phyloP scores from a whole-genome alignment of 1,139 yeast species.

The Spencermartinsiella ligniputridi region DNA sequence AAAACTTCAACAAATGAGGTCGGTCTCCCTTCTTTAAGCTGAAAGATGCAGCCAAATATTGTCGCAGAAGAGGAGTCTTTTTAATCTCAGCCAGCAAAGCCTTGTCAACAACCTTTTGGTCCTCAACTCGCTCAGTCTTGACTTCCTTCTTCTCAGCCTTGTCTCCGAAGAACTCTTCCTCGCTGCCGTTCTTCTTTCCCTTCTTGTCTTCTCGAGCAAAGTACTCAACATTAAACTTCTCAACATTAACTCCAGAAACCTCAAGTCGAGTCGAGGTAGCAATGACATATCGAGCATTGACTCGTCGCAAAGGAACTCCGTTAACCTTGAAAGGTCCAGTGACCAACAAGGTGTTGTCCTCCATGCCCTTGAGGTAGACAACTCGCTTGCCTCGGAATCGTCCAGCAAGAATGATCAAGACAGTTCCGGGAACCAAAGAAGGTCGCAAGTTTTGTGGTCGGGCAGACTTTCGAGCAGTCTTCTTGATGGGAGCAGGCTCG shows the following conservation, averaged over 20 bases:
- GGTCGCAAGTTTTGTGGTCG: conserved; percentile 97
- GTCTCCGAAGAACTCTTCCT: conserved; percentile 93
- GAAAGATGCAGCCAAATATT: conserved; percentile 95
- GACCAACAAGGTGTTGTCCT: conserved; percentile 97
- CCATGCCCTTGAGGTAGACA: conserved; percentile 95
- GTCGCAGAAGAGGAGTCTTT: conserved; percentile 97
- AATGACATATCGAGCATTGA: conserved; percentile 97
- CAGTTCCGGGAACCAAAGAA: conserved; percentile 98
- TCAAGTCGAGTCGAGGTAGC: conserved; percentile 95
- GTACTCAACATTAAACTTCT: conserved; percentile 93
- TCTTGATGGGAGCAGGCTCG: conserved; percentile 87
- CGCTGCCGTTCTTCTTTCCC: conserved; percentile 69
- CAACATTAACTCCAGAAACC: conserved; percentile 75
- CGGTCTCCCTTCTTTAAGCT: conserved; percentile 98
- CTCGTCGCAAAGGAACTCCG: conserved; percentile 99
- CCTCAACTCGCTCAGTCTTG: conserved; percentile 94
- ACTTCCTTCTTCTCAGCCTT: conserved; percentile 78
- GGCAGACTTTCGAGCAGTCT: conserved; percentile 57
- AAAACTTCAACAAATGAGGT: conserved; percentile 98
- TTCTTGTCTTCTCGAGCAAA: conserved; percentile 86
- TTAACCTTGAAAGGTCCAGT: conserved; percentile 99
- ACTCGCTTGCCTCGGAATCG: conserved; percentile 99
- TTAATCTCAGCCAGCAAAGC: conserved; percentile 91
- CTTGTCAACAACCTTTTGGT: conserved; percentile 96
- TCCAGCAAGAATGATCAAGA: conserved; percentile 96